Percentiles rank a stretch among this genome's conserved stretches.
phyloP scores from a whole-genome alignment of 768 basidiomycete genomes.

The Arthromyces matolae region DNA sequence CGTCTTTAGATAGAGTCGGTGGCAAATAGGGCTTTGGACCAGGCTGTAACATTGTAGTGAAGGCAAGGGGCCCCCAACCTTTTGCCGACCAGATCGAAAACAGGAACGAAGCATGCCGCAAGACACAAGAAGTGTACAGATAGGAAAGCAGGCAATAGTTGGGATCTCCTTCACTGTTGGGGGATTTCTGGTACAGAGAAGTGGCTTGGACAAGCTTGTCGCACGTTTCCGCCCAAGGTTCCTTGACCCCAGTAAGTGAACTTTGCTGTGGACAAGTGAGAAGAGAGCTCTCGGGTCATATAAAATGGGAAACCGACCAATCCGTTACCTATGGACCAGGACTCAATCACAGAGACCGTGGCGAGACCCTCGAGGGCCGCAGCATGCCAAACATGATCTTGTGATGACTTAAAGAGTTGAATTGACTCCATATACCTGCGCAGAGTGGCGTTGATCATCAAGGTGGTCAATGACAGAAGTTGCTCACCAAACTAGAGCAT shows the following conservation, averaged over 20 bases:
- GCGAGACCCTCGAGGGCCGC: constrained; percentile 83
- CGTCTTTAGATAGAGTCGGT: constrained; percentile 48
- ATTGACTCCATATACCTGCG: constrained; percentile 84
- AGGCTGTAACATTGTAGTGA: constrained; percentile 70
- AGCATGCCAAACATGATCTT: constrained; percentile 88
- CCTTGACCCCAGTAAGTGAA: constrained; percentile 47
- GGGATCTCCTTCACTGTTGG: constrained; percentile 51
- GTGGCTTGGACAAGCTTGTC: constrained; percentile 72
- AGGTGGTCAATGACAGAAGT: constrained; percentile 2
- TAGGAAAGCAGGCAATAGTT: constrained; percentile 63
- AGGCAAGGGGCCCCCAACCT: constrained; percentile 80
- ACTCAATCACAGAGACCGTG: constrained; percentile 73
- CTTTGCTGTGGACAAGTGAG: constrained; percentile 43
- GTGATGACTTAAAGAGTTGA: constrained; percentile 64
- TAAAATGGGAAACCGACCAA: constrained; percentile 45
- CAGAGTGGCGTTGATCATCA: constrained; percentile 6
- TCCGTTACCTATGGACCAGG: constrained; percentile 76
- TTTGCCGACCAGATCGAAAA: constrained; percentile 83
- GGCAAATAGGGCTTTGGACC: constrained; percentile 57
- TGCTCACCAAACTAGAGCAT: constrained; percentile 79
- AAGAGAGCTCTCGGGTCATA: constrained; percentile 10
- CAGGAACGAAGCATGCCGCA: constrained; percentile 71
- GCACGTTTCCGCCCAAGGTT: constrained; percentile 72
- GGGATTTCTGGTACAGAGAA: constrained; percentile 58
- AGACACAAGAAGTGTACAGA: constrained; percentile 62